Base-by-base conservation (phyloP, 2,329 filamentous ascomycete species). In the Cadophora sp. region DNA sequence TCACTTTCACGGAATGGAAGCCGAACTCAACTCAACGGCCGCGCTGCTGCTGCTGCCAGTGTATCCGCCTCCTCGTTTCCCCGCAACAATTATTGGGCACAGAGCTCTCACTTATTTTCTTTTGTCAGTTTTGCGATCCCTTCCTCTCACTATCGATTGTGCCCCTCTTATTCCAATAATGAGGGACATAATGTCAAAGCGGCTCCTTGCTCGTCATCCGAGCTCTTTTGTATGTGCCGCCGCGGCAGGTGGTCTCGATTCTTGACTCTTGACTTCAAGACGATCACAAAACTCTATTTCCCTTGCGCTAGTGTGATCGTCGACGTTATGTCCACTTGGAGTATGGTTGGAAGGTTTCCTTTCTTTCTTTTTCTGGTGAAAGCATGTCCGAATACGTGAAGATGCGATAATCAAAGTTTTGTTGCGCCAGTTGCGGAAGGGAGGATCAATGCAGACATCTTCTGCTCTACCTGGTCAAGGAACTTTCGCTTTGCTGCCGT, bases 111-210 rank as follows among this genome's bases (percentile, higher is more conserved):
- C 29, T 58, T 16, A 40, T 37, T 64, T 55, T 19, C 37, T 46
- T 24, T 56, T 24, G 24, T 56, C 24, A 3, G 19, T 9, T 34
- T 56, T 29, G 22, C 22, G 24, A 24, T 37, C 22, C n/a, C 34
- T 64, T 24, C 24, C n/a, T 64, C 50, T 26, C 34, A 56, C 62
- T 56, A 56, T 64, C 53, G 62, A 64, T 56, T 55, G 14, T 64
- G 50, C 50, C 62, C 62, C 62, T 55, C 50, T 64, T 64, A 53
- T 55, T 46, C 26, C 62, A 64, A 64, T 56, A 43, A 31, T 56
- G 56, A 59, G 31, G 34, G 48, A 19, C 19, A 24, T 11, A 14
- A 26, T 3, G 31, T 59, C 56, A 59, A 40, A 59, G 56, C 31
- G 56, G n/a, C 43, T 48, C 43, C 43, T 22, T 48, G 43, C 43